A percentile compares a stretch with the other conserved stretches of the same genome.
phyloP scores from a whole-genome alignment of 257 asterid species.

The Solanum pinnatisectum region DNA sequence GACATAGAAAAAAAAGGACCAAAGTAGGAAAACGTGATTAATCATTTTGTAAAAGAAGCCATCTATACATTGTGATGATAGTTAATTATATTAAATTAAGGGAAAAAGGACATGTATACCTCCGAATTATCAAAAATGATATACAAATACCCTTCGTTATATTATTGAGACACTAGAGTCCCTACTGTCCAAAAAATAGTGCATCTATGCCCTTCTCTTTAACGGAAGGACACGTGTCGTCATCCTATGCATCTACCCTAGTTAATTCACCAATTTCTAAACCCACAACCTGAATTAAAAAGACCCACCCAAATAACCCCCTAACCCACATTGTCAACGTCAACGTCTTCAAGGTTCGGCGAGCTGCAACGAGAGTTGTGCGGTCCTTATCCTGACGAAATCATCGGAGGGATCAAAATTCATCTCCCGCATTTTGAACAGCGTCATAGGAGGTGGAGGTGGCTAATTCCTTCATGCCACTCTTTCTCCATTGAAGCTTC shows the following conservation, averaged over 20 bases:
- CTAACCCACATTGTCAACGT: not conserved
- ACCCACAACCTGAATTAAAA: too few species aligned
- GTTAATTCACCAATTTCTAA: too few species aligned
- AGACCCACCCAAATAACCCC: too few species aligned
- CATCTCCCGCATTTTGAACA: constrained; percentile 45
- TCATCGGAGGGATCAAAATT: constrained; percentile 51
- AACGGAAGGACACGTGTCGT: too few species aligned
- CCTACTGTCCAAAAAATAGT: too few species aligned
- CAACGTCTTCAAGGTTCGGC: constrained; percentile 51
- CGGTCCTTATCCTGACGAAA: constrained; percentile 46
- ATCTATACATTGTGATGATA: not conserved
- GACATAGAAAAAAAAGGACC: too few species aligned
- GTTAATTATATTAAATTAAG: not conserved
- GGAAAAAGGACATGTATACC: too few species aligned
- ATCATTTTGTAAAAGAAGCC: not conserved
- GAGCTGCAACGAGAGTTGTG: constrained; percentile 57
- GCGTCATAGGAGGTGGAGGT: constrained; percentile 63
- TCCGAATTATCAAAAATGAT: too few species aligned
- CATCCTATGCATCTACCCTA: too few species aligned
- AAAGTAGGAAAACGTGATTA: not conserved
- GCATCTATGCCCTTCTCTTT: too few species aligned
- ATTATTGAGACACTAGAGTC: too few species aligned
- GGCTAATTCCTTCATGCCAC: constrained; percentile 58
- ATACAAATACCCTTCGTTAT: too few species aligned
- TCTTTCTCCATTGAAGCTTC: constrained; percentile 35